Base-by-base conservation (phyloP, 202 grass and related monocot species). In the Brachypodium distachyon region DNA sequence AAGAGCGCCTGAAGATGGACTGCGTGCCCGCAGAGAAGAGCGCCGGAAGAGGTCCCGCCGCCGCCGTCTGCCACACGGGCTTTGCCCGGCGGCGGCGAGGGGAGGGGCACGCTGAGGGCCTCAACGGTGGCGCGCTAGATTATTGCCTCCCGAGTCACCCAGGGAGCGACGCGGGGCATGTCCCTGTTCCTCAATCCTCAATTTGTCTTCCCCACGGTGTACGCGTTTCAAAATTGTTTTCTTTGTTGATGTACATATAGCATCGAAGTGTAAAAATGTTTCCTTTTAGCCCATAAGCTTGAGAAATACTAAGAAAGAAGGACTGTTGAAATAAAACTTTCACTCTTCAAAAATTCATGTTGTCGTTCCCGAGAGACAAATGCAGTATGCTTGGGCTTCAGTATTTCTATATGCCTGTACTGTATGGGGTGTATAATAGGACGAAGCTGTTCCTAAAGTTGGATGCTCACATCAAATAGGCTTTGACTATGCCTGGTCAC, bases 401-500 rank as follows among this genome's bases (percentile, higher is more conserved):
- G 33, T 78, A 21, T 51, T 3, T 58, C 40, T 42, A 64, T 54
- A 80, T 58, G 63, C 49, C 9, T 81, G 77, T 72, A 65, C 26
- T 2, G 26, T 77, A 13, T 56, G 32, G 4, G 55, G 8, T 61
- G 50, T 37, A 70, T 25, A 48, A 72, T 32, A 27, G n/a, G 51
- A 80, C 37, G 7, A 58, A 70, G 40, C 11, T 65, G 47, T 47
- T 76, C 44, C 52, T 67, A 64, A 19, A 49, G 19, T 71, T 71
- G 76, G 46, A 64, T 76, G 47, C 36, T 38, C n/a, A 82, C 46
- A 62, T 31, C 64, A 76, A 60, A 64, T 18, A 33, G 31, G 22
- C 28, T 23, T 31, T 43, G 25, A 27, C 57, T 88, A 84, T 50
- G 56, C 66, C 49, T 47, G 40, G 62, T 82, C 78, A 78, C 85